A percentile compares a stretch with the other conserved stretches of the same genome.
These are phyloP conservation scores for Barnettozyma siamensis DNA, from an alignment of 805 yeast genomes.

Conservation along the genomic window DNA sequence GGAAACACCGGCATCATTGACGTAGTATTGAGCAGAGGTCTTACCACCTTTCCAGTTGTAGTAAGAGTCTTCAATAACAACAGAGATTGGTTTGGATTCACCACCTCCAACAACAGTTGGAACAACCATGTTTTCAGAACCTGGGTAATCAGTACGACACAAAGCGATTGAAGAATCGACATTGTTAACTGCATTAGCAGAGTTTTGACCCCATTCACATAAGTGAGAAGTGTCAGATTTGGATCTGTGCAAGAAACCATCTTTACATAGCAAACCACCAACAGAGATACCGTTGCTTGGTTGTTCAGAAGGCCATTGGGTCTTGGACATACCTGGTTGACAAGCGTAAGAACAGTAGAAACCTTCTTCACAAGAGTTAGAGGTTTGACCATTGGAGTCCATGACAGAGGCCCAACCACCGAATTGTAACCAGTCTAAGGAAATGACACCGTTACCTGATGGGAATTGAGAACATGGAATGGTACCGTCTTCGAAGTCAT, in stretches of 20 bases:
- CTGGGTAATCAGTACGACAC: constrained; percentile 99
- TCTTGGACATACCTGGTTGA: constrained; percentile 98
- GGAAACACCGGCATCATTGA: constrained; percentile 92
- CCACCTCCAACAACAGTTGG: constrained; percentile 84
- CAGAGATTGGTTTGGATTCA: constrained; percentile 58
- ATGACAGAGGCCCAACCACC: constrained; percentile 80
- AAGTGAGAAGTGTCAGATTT: constrained; percentile 60
- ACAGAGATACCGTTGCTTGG: constrained; percentile 86
- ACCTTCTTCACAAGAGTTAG: constrained; percentile 78
- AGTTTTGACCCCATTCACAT: constrained; percentile 80
- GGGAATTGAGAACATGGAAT: constrained; percentile 67
- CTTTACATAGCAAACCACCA: constrained; percentile 87
- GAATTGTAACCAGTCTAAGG: constrained; percentile 63
- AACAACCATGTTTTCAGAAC: constrained; percentile 96
- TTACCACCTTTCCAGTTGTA: constrained; percentile 74
- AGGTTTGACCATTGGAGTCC: constrained; percentile 46
- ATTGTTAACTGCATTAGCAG: constrained; percentile 65
- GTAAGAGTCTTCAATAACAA: constrained; percentile 72
- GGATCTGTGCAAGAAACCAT: constrained; percentile 80
- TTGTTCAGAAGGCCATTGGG: constrained; percentile 92
- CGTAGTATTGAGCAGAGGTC: constrained; percentile 96
- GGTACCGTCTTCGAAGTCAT: constrained; percentile 63
- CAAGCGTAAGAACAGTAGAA: constrained; percentile 96
- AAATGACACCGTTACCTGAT: constrained; percentile 75
- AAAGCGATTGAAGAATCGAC: constrained; percentile 67